Evolutionary conservation across 2,329 filamentous ascomycete genomes (phyloP), one percentile per base, ranked within the genome.

Genomic region (Pseudogymnoascus sp.): DNA sequence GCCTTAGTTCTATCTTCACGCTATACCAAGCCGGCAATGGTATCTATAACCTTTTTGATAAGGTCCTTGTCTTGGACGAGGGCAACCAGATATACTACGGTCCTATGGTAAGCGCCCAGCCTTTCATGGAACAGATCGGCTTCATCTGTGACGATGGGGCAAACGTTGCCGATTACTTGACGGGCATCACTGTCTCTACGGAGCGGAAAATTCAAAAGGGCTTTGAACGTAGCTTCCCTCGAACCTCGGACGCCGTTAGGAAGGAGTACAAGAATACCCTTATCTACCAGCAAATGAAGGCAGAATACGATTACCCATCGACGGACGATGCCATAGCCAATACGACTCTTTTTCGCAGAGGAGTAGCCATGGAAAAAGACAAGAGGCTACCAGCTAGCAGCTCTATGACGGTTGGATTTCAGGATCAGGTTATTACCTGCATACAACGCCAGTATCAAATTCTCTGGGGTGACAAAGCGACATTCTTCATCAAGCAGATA

Each of bases 1-100:
- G 82, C 0, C 72, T 85, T 3, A 74, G 82, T 0, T 79, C 82
- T 0, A 81, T 86, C 52, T 82, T 86, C 10, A 85, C 83, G 0
- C 74, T 88, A 0, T 89, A 89, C 68, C 86, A 89, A 67, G 85
- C 86, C 2, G 83, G 83, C 5, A 86, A 89, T 60, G 82, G 80
- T 21, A 88, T 89, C 61, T 88, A 86, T 68, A 75, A 86, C 23
- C 76, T 84, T 0, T 88, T 89, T 67, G 84, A 89, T 68, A 89
- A 88, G 67, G 84, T 88, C 0, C 74, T 88, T 0, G 79, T 89
- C 7, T 76, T 89, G 3, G 84, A 88, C 52, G 79, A 82, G 61
- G 85, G 85, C 52, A 82, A 83, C 62, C 71, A 88, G 65, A 77
- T 87, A 48, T 89, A 79, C 72, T 88, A 85, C 63, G 85, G 85